Evolutionary conservation across 1,139 yeast species (phyloP).

Genomic region (Kurtzmaniella quercitrusa): DNA sequence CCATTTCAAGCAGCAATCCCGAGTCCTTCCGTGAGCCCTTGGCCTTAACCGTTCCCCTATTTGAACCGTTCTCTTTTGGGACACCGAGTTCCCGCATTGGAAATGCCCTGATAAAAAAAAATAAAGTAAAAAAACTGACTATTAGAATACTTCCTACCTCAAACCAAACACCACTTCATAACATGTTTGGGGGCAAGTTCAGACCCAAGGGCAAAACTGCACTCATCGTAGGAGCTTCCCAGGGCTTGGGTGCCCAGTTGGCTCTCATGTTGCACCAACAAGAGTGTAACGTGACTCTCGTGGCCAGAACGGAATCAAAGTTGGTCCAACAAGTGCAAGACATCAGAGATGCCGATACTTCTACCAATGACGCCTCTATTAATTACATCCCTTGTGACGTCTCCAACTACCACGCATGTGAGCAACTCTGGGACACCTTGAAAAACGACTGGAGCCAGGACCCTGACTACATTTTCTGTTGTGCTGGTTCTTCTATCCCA

Average conservation of each 20-base stretch:
- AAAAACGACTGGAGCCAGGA: conserved; percentile 18
- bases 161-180: not conserved
- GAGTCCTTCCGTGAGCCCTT: too few species aligned
- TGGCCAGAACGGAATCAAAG: conserved; percentile 68
- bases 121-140: too few species aligned
- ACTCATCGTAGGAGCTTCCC: conserved; percentile 91
- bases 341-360: conserved; percentile 24
- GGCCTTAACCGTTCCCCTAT: too few species aligned
- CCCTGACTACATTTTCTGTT: conserved; percentile 76
- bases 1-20: too few species aligned
- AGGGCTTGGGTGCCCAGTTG: conserved; percentile 84
- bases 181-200: conserved; percentile 24
- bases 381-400: conserved; percentile 66
- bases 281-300: conserved; percentile 66
- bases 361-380: conserved; percentile 10
- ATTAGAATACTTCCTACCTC: too few species aligned
- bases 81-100: too few species aligned
- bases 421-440: conserved; percentile 27
- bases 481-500: conserved; percentile 86
- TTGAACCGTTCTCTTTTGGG: too few species aligned
- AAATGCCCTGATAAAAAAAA: too few species aligned
- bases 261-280: conserved; percentile 54
- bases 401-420: conserved; percentile 51
- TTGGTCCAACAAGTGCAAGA: conserved; percentile 45
- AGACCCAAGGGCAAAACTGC: conserved; percentile 50